Conservation (phyloP, 345 rosid species). For the Durio zibethinus region DNA sequence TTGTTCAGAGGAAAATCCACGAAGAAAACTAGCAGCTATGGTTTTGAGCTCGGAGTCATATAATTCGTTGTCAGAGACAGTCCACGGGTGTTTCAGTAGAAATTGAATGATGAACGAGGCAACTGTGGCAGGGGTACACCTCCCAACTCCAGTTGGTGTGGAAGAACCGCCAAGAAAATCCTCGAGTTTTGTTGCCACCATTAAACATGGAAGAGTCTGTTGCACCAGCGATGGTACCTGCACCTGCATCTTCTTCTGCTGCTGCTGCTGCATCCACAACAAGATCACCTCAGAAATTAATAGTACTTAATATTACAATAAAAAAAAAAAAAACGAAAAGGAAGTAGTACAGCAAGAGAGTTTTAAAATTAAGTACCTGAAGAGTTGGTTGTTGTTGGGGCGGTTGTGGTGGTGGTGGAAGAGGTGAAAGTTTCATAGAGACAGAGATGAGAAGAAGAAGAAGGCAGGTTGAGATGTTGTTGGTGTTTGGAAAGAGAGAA, state of each 20-base stretch:
- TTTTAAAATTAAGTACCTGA: background rate
- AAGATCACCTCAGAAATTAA: slow-evolving; percentile 7
- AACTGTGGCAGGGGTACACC: slow-evolving; percentile 8
- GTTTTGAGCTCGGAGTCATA: slow-evolving; percentile 73
- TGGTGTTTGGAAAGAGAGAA: slow-evolving; percentile 56
- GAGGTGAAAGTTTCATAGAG: slow-evolving; percentile 48
- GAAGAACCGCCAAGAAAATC: slow-evolving; percentile 63
- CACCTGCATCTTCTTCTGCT: slow-evolving; percentile 25
- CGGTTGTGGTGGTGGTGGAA: slow-evolving; percentile 16
- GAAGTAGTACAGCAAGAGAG: no score
- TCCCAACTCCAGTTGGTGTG: background rate
- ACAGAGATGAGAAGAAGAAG: slow-evolving; percentile 35
- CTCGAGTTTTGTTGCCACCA: slow-evolving; percentile 63
- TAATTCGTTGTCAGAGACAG: slow-evolving; percentile 28
- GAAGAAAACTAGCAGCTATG: slow-evolving; percentile 74
- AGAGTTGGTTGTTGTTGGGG: background rate
- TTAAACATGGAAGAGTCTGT: slow-evolving; percentile 47
- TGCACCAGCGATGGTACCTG: slow-evolving; percentile 19
- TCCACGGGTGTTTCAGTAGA: slow-evolving; percentile 30
- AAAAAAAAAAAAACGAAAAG: no score
- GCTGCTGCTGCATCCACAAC: slow-evolving; percentile 16
- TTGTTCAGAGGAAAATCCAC: slow-evolving; percentile 41
- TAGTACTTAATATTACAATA: no score
- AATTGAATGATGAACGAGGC: slow-evolving; percentile 23
- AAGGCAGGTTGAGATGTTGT: slow-evolving; percentile 23